phyloP scores from a whole-genome alignment of 2,329 filamentous ascomycete species.

The Beauveria sp. region DNA sequence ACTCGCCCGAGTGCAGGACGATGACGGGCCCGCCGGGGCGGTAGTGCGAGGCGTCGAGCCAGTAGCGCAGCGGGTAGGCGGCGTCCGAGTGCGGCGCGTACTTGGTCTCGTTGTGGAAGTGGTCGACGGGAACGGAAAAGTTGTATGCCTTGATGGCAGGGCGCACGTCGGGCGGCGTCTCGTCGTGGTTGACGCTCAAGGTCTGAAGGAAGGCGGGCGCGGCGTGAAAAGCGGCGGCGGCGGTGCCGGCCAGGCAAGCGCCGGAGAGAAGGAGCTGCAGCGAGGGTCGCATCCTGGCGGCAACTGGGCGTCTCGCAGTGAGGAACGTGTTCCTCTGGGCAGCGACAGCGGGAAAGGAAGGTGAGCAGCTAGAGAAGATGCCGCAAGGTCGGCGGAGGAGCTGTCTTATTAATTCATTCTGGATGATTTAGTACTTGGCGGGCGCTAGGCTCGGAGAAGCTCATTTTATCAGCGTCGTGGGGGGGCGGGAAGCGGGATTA shows the following conservation, averaged over 20 bases:
- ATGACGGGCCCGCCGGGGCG: slow-evolving; percentile 73
- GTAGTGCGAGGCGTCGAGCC: slow-evolving; percentile 74
- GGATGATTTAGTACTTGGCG: no score
- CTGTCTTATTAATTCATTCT: background rate
- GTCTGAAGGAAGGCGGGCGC: background rate
- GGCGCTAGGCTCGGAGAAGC: no score
- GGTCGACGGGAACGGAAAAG: slow-evolving; percentile 55
- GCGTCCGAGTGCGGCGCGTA: slow-evolving; percentile 71
- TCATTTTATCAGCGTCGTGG: background rate
- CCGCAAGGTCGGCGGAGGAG: background rate
- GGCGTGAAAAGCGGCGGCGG: background rate
- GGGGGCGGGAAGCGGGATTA: background rate
- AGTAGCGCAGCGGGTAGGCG: slow-evolving; percentile 68
- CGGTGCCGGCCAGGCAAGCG: background rate
- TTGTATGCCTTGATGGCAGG: slow-evolving; percentile 18
- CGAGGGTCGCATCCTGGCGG: background rate
- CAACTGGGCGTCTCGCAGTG: background rate
- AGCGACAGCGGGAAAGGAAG: background rate
- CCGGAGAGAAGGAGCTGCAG: background rate
- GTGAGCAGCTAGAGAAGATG: background rate
- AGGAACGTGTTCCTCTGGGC: background rate
- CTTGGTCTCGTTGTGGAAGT: slow-evolving; percentile 71
- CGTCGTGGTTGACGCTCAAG: background rate
- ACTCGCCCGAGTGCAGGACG: slow-evolving; percentile 67
- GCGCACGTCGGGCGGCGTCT: background rate